A percentile compares a stretch with the other conserved stretches of the same genome.
phyloP scores from a whole-genome alignment of 2,329 filamentous ascomycete genomes.

The Neofusicoccum ribis region DNA sequence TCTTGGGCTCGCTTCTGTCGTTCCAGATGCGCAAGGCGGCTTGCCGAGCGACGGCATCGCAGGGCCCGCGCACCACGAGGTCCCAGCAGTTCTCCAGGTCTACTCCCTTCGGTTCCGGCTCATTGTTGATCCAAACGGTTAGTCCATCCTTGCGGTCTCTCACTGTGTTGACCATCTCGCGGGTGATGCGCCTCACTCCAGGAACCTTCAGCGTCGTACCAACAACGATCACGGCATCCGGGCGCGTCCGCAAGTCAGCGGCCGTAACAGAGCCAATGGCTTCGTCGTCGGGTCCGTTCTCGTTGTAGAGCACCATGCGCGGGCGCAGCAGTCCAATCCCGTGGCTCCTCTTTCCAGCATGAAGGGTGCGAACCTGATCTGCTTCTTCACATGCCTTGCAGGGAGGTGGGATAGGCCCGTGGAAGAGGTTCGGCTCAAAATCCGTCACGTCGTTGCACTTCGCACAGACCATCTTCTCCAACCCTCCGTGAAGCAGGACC shows the following conservation, averaged over 20 bases:
- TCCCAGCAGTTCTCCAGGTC: constrained; percentile 95
- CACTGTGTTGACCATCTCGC: constrained; percentile 87
- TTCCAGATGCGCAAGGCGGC: constrained; percentile 63
- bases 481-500: constrained; percentile 87
- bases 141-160: constrained; percentile 79
- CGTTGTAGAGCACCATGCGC: constrained; percentile 95
- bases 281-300: constrained; percentile 93
- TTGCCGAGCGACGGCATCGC: constrained; percentile 80
- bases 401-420: constrained; percentile 78
- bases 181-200: constrained; percentile 83
- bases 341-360: constrained; percentile 85
- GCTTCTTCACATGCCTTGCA: constrained; percentile 73
- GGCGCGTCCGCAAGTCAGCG: constrained; percentile 79
- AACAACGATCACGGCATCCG: constrained; percentile 91
- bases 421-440: constrained; percentile 78
- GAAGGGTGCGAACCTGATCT: constrained; percentile 72
- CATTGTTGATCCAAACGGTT: constrained; percentile 92
- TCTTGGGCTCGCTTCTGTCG: constrained; percentile 42
- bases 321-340: constrained; percentile 88
- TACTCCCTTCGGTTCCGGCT: constrained; percentile 75
- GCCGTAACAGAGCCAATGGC: constrained; percentile 90
- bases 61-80: constrained; percentile 80
- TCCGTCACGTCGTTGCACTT: constrained; percentile 79
- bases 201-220: constrained; percentile 95
- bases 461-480: constrained; percentile 95